These are phyloP conservation scores for Podila horticola DNA, from an alignment of 192 early-diverging fungal species.

Conservation along the genomic window DNA sequence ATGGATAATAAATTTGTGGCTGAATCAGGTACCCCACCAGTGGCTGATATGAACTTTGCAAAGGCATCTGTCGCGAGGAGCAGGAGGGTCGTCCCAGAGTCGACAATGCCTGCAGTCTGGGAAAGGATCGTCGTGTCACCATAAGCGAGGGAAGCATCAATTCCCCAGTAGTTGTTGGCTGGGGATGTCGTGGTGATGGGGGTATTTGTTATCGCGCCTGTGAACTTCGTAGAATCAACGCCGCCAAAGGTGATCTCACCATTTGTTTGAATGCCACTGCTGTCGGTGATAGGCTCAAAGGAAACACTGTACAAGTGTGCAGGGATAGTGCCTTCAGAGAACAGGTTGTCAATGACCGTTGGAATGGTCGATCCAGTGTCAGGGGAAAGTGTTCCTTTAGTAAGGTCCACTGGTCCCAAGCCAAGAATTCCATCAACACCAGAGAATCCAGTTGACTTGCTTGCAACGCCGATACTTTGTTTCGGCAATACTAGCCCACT, in stretches of 20 bases:
- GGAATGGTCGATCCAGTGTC: constrained; percentile 2
- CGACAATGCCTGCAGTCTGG: constrained; percentile 1
- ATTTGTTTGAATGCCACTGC: not conserved
- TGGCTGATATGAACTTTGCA: not conserved
- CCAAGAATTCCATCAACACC: constrained; percentile 12
- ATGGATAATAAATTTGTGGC: constrained; percentile 1
- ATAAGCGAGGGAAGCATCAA: constrained; percentile 1
- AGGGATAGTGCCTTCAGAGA: constrained; percentile 1
- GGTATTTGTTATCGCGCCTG: constrained; percentile 49
- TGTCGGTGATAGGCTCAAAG: not conserved
- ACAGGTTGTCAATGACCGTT: constrained; percentile 12
- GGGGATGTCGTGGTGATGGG: constrained; percentile 10
- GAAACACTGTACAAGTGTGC: constrained; percentile 48
- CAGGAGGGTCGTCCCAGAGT: constrained; percentile 7
- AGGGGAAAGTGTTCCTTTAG: not conserved
- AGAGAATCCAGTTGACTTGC: not conserved
- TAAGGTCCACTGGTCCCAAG: constrained; percentile 13
- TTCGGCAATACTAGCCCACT: not conserved
- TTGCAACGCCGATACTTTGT: constrained; percentile 16
- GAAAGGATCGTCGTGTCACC: not conserved
- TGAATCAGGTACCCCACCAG: not conserved
- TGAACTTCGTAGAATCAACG: constrained; percentile 40
- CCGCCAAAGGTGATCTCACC: constrained; percentile 57
- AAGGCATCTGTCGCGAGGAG: constrained; percentile 9
- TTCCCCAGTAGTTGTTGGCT: constrained; percentile 17